Evolutionary conservation across 148 eudicot genomes (phyloP).

Genomic region (Camellia japonica): DNA sequence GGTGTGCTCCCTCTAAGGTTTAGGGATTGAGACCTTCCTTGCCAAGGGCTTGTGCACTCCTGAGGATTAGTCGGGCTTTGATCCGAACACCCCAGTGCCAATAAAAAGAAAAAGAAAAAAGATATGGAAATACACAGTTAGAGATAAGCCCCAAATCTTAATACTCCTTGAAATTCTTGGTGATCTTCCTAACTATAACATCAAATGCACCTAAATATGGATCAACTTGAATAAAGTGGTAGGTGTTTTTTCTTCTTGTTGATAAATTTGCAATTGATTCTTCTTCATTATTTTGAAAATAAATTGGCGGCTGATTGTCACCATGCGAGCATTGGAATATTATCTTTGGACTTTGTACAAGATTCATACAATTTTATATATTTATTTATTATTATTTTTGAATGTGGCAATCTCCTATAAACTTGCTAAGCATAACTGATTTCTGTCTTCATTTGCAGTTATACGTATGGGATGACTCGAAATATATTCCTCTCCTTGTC

Average conservation of each 20-base stretch:
- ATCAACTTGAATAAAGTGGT: too few species aligned
- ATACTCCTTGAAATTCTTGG: too few species aligned
- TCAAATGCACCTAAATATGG: too few species aligned
- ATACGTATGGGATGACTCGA: slow-evolving; percentile 74
- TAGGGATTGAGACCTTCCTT: too few species aligned
- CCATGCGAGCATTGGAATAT: not conserved
- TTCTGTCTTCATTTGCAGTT: slow-evolving; percentile 45
- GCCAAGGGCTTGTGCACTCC: too few species aligned
- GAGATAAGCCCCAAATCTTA: too few species aligned
- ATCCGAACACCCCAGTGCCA: too few species aligned
- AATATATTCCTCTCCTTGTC: slow-evolving; percentile 66
- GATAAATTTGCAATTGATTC: not conserved
- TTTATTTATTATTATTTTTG: not conserved
- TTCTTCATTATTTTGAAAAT: not conserved
- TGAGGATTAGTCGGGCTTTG: too few species aligned
- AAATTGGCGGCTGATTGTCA: not conserved
- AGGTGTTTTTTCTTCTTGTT: not conserved
- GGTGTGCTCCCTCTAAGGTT: too few species aligned
- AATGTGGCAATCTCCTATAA: not conserved
- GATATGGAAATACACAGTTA: too few species aligned
- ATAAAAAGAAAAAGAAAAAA: too few species aligned
- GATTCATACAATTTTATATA: not conserved
- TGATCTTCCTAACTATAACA: too few species aligned
- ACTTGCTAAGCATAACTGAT: not conserved
- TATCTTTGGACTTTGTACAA: not conserved